Percentiles rank a stretch among this genome's conserved stretches.
Evolutionary conservation across 2,329 filamentous ascomycete genomes (phyloP).

Genomic region (Epichloe sylvatica): DNA sequence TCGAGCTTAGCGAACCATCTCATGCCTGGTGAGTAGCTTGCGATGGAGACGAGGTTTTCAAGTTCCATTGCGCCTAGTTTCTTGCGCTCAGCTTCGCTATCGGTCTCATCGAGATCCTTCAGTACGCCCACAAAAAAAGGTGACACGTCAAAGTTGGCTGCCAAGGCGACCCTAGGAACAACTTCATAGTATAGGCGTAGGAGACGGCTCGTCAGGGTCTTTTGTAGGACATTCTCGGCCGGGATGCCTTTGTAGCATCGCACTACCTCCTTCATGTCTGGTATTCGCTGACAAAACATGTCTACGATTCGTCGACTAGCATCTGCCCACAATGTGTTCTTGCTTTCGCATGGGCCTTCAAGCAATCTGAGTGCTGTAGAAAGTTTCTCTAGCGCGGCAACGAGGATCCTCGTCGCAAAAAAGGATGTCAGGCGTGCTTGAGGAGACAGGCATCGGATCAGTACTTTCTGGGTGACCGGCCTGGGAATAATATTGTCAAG

Average conservation of each 20-base stretch:
- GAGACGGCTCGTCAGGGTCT: constrained; percentile 65
- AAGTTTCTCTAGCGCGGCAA: constrained; percentile 68
- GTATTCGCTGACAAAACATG: constrained; percentile 65
- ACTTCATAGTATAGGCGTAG: constrained; percentile 75
- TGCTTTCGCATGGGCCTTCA: constrained; percentile 26
- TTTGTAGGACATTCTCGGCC: constrained; percentile 56
- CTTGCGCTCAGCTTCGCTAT: constrained; percentile 33
- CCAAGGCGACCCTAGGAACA: constrained; percentile 63
- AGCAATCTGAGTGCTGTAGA: constrained; percentile 48
- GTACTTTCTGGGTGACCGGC: constrained; percentile 64
- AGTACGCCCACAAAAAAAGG: constrained; percentile 60
- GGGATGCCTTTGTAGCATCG: constrained; percentile 56
- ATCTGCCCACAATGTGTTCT: constrained; percentile 48
- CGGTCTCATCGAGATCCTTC: constrained; percentile 41
- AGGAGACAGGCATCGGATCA: constrained; percentile 65
- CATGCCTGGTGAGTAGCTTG: constrained; percentile 68
- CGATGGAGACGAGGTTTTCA: constrained; percentile 68
- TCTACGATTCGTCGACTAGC: constrained; percentile 53
- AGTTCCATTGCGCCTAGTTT: constrained; percentile 57
- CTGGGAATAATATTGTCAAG: constrained; percentile 79
- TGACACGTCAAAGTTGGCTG: constrained; percentile 81
- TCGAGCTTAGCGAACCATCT: constrained; percentile 75
- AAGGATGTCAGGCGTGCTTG: constrained; percentile 70
- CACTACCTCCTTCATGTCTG: constrained; percentile 69
- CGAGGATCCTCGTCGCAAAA: constrained; percentile 75